Conservation (phyloP, 2,329 filamentous ascomycete species). For the Exophiala calicioides region DNA sequence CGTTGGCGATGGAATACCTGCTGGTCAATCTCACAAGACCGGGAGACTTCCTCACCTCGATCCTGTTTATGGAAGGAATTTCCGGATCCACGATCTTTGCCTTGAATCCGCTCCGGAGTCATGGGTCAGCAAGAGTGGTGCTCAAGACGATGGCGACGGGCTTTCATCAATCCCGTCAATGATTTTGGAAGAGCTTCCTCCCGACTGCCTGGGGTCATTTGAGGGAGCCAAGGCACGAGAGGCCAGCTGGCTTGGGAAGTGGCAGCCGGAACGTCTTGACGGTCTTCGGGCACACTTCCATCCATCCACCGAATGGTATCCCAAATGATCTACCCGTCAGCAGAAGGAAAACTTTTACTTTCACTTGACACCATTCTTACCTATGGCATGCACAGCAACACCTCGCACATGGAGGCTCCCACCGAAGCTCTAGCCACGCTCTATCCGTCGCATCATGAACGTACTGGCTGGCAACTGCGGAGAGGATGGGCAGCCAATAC, state of each 20-base stretch:
- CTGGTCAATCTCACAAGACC: slow-evolving; percentile 22
- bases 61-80: slow-evolving; percentile 61
- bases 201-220: slow-evolving; percentile 68
- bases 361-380: background rate
- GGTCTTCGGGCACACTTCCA: slow-evolving; percentile 41
- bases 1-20: slow-evolving; percentile 44
- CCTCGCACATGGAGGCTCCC: too few relatives aligned
- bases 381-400: too few relatives aligned
- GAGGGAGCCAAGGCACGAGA: slow-evolving; percentile 67
- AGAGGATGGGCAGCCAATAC: too few relatives aligned
- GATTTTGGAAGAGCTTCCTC: slow-evolving; percentile 46
- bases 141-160: slow-evolving; percentile 43
- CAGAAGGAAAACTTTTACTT: background rate
- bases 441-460: too few relatives aligned
- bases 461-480: too few relatives aligned
- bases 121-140: slow-evolving; percentile 60
- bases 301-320: slow-evolving; percentile 32
- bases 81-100: slow-evolving; percentile 62
- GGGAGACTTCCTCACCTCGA: slow-evolving; percentile 57
- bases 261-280: slow-evolving; percentile 68
- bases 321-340: slow-evolving; percentile 19
- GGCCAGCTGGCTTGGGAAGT: slow-evolving; percentile 69
- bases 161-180: slow-evolving; percentile 43
- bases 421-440: too few relatives aligned
- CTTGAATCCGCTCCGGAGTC: slow-evolving; percentile 61